Percentiles rank a stretch among this genome's conserved stretches.
Evolutionary conservation across 164 flowering plant genomes (phyloP).

Genomic region (Magnolia changhungtana): DNA sequence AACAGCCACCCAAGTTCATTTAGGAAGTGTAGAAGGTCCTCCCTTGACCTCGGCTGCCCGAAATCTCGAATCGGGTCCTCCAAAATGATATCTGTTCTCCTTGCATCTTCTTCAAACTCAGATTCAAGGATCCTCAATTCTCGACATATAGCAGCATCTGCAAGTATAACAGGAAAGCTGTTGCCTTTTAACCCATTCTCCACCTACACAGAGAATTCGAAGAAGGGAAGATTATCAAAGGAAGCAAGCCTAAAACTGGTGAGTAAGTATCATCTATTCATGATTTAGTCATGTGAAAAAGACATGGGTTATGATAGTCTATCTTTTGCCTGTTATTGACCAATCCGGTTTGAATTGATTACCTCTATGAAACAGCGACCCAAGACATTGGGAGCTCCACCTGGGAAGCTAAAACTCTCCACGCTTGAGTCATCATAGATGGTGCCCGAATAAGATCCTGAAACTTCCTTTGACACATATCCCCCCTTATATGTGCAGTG

Average conservation of each 20-base stretch:
- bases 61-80: constrained; percentile 34
- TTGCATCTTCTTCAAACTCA: constrained; percentile 42
- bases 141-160: constrained; percentile 61
- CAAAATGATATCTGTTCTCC: constrained; percentile 25
- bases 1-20: constrained; percentile 95
- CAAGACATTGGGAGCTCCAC: constrained; percentile 32
- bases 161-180: constrained; percentile 79
- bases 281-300: neutral
- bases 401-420: constrained; percentile 40
- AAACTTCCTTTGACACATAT: constrained; percentile 45
- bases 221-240: neutral
- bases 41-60: constrained; percentile 50
- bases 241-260: neutral
- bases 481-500: constrained; percentile 72
- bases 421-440: constrained; percentile 46
- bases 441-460: constrained; percentile 27
- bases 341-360: neutral
- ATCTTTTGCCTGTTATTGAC: neutral
- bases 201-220: constrained; percentile 39
- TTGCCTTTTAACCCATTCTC: constrained; percentile 82
- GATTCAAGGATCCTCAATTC: constrained; percentile 71
- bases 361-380: constrained; percentile 96
- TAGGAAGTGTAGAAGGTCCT: constrained; percentile 64
- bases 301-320: neutral
- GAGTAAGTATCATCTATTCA: neutral